Conservation (phyloP, 2,329 filamentous ascomycete species). For the Trichoderma semiorbis region DNA sequence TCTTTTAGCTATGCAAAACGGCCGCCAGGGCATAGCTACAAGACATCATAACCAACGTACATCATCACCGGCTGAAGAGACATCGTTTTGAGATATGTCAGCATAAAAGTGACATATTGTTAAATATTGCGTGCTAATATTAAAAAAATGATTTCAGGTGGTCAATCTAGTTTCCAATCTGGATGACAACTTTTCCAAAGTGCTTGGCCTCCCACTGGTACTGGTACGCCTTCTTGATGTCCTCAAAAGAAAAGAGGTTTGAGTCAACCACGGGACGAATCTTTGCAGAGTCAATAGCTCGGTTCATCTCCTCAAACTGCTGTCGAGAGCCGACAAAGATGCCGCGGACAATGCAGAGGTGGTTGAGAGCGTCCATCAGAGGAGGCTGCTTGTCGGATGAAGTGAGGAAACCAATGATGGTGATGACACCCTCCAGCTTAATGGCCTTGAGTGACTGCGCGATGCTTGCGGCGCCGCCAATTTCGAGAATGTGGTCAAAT, state of each 20-base stretch:
- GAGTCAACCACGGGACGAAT: conserved; percentile 42
- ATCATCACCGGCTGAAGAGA: not conserved
- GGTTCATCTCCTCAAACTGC: conserved; percentile 44
- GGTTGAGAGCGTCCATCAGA: not conserved
- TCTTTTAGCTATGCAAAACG: not conserved
- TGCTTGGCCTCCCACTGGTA: conserved; percentile 12
- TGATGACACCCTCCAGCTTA: conserved; percentile 40
- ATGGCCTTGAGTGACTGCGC: conserved; percentile 39
- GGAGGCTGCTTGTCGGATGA: not conserved
- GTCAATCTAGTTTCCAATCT: not conserved
- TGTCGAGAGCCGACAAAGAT: conserved; percentile 37
- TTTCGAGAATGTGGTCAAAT: conserved; percentile 43
- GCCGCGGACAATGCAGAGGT: conserved; percentile 33
- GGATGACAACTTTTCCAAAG: conserved; percentile 3
- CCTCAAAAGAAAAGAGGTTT: conserved; percentile 38
- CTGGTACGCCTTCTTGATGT: conserved; percentile 33
- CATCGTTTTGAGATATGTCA: not conserved
- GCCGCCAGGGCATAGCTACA: not conserved
- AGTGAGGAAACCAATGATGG: conserved; percentile 31
- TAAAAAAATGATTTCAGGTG: not conserved
- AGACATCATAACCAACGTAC: not conserved
- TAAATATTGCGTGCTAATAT: not conserved
- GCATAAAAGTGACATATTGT: not conserved
- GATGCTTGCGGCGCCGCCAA: conserved; percentile 39
- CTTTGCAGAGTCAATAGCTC: conserved; percentile 42